Base-by-base conservation (phyloP, 495 filamentous ascomycete genomes). In the Xylaria castorea region DNA sequence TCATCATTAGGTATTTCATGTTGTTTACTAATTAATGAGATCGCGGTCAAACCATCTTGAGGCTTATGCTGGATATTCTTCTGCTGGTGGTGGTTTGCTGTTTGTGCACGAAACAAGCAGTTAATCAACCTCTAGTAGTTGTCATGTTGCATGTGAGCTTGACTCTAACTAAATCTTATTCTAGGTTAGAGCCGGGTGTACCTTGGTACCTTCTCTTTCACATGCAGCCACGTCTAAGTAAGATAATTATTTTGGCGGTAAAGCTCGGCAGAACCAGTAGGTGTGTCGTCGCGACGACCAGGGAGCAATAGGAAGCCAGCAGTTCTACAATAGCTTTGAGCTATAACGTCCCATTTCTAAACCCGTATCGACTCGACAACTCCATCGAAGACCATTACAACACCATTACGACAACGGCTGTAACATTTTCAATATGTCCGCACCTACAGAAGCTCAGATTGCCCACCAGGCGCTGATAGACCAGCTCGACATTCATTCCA, bases 401-500 rank as follows among this genome's bases (percentile, higher is more conserved):
- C 55, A 50, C 68, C 50, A 44, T 70, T n/a, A 57, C 20, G 30
- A 18, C 73, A 40, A 25, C 34, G n/a, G 5, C 20, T n/a, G 18
- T 5, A 8, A 32, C 34, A 40, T 38, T 27, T 36, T 36, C 58
- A 71, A 62, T 30, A 81, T 80, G 78, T 66, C 80, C 1, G 75
- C 74, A 65, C 78, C 73, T 1, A 75, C 73, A 20, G 72, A 80
- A 66, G 85, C 85, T 32, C 82, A 84, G 74, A 82, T 84, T n/a
- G 85, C 84, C 18, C 87, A 89, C 64, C 83, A 84, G 65, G 80
- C 79, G 68, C 83, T 97, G 50, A 90, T 99, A 63, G 93, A 97
- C 79, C 81, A 91, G 73, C 92, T 98, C 71, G 96, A 99, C 82
- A 92, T 97, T 75, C 90, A 94, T 71, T 85, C 89, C 22, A 87